A percentile compares a stretch with the other conserved stretches of the same genome.
These are phyloP conservation scores for Serendipita sp. DNA, from an alignment of 768 basidiomycete species.

Conservation along the genomic window DNA sequence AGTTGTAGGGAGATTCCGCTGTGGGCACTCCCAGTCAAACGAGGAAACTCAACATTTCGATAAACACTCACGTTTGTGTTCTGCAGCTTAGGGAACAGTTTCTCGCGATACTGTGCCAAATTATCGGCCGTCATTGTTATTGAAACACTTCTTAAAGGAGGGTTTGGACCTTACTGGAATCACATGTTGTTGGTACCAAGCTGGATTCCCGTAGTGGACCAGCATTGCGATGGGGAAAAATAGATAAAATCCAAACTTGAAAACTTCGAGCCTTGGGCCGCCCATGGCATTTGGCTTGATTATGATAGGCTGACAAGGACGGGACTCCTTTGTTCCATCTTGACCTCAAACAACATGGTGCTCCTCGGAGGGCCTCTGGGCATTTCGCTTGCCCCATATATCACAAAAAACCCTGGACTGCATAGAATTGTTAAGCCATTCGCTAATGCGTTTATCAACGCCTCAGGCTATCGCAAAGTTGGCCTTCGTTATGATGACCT, in stretches of 20 bases:
- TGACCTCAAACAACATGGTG: not conserved
- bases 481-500: conserved; percentile 94
- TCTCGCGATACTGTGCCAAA: conserved; percentile 5
- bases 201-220: conserved; percentile 73
- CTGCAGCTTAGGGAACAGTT: not conserved
- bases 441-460: conserved; percentile 66
- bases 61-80: not conserved
- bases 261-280: conserved; percentile 70
- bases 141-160: not conserved
- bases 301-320: not conserved
- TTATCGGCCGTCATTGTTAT: not conserved
- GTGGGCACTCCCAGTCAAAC: not conserved
- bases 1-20: not conserved
- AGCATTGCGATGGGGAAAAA: conserved; percentile 69
- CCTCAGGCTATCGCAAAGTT: conserved; percentile 68
- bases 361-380: conserved; percentile 31
- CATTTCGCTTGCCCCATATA: conserved; percentile 56
- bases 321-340: not conserved
- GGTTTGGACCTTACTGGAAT: conserved; percentile 38
- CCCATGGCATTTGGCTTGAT: conserved; percentile 29
- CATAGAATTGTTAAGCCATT: conserved; percentile 56
- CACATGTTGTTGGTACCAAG: conserved; percentile 69
- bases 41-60: not conserved
- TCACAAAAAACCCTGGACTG: conserved; percentile 53
- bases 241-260: conserved; percentile 79